phyloP scores from a whole-genome alignment of 441 rosid genomes.

The Mallotus japonicus region DNA sequence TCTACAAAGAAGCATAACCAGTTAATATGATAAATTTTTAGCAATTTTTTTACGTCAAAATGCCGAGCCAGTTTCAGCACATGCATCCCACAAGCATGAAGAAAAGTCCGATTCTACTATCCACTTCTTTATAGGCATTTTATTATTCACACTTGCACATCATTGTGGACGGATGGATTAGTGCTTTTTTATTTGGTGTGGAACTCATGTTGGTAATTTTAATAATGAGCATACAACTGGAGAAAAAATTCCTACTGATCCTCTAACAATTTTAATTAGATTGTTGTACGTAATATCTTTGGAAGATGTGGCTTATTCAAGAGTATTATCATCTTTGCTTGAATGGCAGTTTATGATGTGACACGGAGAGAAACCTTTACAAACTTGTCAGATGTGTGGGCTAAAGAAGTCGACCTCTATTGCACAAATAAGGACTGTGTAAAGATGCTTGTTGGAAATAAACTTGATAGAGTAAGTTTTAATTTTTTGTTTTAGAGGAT shows the following conservation, averaged over 20 bases:
- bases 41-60: background rate
- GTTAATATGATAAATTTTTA: background rate
- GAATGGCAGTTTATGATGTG: constrained; percentile 43
- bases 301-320: background rate
- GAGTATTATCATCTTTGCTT: background rate
- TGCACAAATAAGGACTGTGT: constrained; percentile 48
- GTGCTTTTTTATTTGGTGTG: background rate
- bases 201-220: background rate
- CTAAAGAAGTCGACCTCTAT: constrained; percentile 52
- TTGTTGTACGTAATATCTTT: background rate
- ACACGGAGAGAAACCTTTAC: constrained; percentile 51
- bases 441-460: constrained; percentile 60
- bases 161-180: background rate
- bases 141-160: background rate
- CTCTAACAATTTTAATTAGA: background rate
- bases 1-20: background rate
- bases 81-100: background rate
- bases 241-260: background rate
- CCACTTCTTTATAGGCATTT: constrained; percentile 6
- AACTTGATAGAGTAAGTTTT: constrained; percentile 46
- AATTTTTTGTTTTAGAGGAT: background rate
- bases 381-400: constrained; percentile 55
- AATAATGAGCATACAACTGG: background rate
- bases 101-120: background rate
- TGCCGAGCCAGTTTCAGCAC: background rate